Evolutionary conservation across 306 rosid species (phyloP).

Genomic region (Corylus heterophylla): DNA sequence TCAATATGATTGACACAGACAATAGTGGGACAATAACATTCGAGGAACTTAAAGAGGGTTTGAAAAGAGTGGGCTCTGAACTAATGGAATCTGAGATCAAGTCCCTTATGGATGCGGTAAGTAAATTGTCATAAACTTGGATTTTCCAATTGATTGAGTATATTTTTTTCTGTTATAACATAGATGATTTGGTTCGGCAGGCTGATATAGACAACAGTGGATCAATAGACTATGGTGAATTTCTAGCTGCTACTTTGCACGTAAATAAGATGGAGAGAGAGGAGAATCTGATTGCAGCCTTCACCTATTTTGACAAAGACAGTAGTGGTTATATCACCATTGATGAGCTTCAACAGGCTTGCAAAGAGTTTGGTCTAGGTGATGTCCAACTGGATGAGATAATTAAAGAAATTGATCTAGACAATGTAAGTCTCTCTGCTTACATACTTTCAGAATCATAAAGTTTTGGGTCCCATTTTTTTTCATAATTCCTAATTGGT

Average conservation of each 20-base stretch:
- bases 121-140: conserved; percentile 33
- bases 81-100: conserved; percentile 85
- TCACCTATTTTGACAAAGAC: conserved; percentile 84
- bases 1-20: conserved; percentile 86
- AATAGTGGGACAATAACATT: conserved; percentile 79
- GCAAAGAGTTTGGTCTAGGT: conserved; percentile 74
- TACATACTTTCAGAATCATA: background rate
- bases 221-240: conserved; percentile 87
- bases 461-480: background rate
- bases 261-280: conserved; percentile 89
- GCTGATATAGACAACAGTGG: conserved; percentile 91
- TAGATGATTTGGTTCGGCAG: conserved; percentile 35
- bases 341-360: conserved; percentile 84
- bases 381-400: conserved; percentile 75
- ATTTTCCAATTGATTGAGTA: conserved; percentile 3
- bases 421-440: conserved; percentile 55
- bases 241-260: conserved; percentile 90
- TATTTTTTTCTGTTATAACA: conserved; percentile 4
- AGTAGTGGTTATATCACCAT: conserved; percentile 85
- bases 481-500: background rate
- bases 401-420: conserved; percentile 72
- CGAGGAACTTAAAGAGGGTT: conserved; percentile 84
- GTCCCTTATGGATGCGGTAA: conserved; percentile 87
- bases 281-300: conserved; percentile 83
- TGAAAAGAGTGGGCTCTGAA: conserved; percentile 75